Conservation (phyloP, 1,284 basidiomycete genomes). For the Porogramme epimiltina region DNA sequence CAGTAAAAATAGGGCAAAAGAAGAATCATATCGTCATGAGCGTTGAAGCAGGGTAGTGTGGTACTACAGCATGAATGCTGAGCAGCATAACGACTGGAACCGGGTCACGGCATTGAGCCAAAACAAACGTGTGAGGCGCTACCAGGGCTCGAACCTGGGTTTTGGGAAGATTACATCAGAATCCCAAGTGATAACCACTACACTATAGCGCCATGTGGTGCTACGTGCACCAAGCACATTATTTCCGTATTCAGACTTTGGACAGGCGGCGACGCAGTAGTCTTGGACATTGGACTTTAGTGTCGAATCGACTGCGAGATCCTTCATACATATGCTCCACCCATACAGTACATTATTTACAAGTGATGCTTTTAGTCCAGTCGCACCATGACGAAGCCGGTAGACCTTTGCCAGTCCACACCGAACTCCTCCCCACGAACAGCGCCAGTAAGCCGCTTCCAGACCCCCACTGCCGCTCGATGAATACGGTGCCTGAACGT, state of each 20-base stretch:
- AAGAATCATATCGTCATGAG: too few species aligned
- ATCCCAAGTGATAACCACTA: constrained; percentile 28
- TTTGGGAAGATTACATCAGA: constrained; percentile 20
- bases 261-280: too few species aligned
- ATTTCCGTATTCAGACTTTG: too few species aligned
- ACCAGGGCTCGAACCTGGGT: constrained; percentile 21
- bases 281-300: too few species aligned
- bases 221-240: background rate
- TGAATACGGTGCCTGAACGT: background rate
- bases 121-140: constrained; percentile 1
- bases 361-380: background rate
- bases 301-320: too few species aligned
- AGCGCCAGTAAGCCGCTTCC: background rate
- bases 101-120: too few species aligned
- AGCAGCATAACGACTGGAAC: too few species aligned
- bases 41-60: too few species aligned
- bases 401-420: background rate
- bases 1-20: too few species aligned
- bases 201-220: constrained; percentile 15
- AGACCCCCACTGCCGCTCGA: background rate
- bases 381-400: background rate
- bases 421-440: background rate
- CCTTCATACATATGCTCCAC: too few species aligned
- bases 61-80: too few species aligned
- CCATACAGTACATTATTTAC: background rate